phyloP scores from a whole-genome alignment of 2,329 filamentous ascomycete genomes.

The Clarireedia paspali region DNA sequence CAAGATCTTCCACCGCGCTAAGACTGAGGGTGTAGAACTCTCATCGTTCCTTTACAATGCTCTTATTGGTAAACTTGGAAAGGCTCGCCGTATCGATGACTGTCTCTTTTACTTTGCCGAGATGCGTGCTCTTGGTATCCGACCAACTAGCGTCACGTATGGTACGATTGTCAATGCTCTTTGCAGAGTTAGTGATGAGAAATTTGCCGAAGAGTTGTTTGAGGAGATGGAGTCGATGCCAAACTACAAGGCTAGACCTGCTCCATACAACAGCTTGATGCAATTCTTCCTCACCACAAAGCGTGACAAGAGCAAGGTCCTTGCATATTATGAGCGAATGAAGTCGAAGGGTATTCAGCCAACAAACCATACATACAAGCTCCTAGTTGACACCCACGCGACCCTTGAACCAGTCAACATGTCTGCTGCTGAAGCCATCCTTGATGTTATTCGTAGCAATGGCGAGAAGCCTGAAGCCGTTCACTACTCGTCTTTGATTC shows the following conservation, averaged over 20 bases:
- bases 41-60: constrained; percentile 98
- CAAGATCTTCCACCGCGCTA: constrained; percentile 92
- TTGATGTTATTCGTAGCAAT: constrained; percentile 66
- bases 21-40: constrained; percentile 88
- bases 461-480: constrained; percentile 81
- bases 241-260: constrained; percentile 96
- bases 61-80: constrained; percentile 94
- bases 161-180: constrained; percentile 97
- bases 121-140: constrained; percentile 88
- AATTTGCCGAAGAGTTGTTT: constrained; percentile 94
- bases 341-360: constrained; percentile 76
- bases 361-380: constrained; percentile 94
- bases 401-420: constrained; percentile 90
- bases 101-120: constrained; percentile 97
- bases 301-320: constrained; percentile 87
- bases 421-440: constrained; percentile 74
- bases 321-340: constrained; percentile 95
- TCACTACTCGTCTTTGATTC: constrained; percentile 91
- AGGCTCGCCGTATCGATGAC: constrained; percentile 95
- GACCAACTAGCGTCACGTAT: constrained; percentile 95
- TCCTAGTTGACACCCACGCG: constrained; percentile 90
- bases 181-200: constrained; percentile 94
- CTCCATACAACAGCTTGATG: constrained; percentile 99
- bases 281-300: constrained; percentile 98
- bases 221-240: constrained; percentile 99